A percentile compares a stretch with the other conserved stretches of the same genome.
Conservation (phyloP, 2,329 filamentous ascomycete species). For the Aspergillus brunneoviolaceus region DNA sequence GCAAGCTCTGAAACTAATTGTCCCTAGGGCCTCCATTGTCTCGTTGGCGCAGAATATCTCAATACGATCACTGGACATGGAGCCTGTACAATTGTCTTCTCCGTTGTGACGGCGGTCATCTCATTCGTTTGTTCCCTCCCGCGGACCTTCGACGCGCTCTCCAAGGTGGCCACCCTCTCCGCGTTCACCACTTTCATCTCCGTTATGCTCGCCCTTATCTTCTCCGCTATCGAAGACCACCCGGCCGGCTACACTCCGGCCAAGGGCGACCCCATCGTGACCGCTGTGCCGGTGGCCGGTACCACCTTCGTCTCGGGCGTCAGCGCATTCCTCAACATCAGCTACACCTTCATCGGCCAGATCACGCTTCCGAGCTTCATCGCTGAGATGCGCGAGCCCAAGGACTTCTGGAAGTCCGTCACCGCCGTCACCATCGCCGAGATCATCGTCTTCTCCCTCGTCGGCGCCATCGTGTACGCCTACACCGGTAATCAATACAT, state of each 20-base stretch:
- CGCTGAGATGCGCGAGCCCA: constrained; percentile 79
- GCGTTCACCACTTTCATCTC: constrained; percentile 89
- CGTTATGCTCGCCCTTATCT: constrained; percentile 78
- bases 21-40: constrained; percentile 69
- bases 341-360: constrained; percentile 93
- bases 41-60: constrained; percentile 81
- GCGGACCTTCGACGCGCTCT: constrained; percentile 77
- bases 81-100: constrained; percentile 77
- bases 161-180: constrained; percentile 74
- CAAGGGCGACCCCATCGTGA: constrained; percentile 65
- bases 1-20: constrained; percentile 6
- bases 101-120: constrained; percentile 69
- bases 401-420: constrained; percentile 88
- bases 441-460: constrained; percentile 78
- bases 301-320: constrained; percentile 81
- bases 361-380: constrained; percentile 94
- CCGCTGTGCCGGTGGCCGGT: constrained; percentile 63
- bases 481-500: constrained; percentile 89
- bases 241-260: constrained; percentile 65
- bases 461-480: constrained; percentile 78
- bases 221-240: constrained; percentile 72
- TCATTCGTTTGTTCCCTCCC: constrained; percentile 80
- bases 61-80: constrained; percentile 78
- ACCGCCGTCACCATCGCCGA: constrained; percentile 89
- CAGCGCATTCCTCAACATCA: constrained; percentile 91